Conservation (phyloP, 1,284 basidiomycete genomes). For the Cutaneotrichosporon mucoides region DNA sequence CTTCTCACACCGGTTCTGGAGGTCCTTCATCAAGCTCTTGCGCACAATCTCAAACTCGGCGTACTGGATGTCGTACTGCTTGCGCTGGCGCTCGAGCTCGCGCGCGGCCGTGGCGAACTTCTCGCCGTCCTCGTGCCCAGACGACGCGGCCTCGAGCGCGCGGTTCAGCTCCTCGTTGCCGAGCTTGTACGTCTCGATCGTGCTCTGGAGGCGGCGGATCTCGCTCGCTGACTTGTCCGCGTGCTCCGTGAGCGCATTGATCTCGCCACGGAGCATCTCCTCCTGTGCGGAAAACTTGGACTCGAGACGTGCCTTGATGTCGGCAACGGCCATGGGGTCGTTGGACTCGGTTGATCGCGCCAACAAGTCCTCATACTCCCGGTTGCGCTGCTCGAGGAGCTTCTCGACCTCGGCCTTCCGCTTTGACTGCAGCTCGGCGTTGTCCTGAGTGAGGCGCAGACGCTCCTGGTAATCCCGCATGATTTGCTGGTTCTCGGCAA, state of each 20-base stretch:
- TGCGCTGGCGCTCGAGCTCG: constrained; percentile 93
- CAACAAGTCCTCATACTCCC: constrained; percentile 93
- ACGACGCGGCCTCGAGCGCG: constrained; percentile 91
- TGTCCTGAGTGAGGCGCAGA: constrained; percentile 83
- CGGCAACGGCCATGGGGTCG: constrained; percentile 4
- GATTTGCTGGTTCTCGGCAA: constrained; percentile 81
- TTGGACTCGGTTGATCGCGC: constrained; percentile 35
- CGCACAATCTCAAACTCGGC: constrained; percentile 98
- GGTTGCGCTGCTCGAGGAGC: constrained; percentile 73
- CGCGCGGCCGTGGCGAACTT: constrained; percentile 93
- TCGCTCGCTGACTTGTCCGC: constrained; percentile 83
- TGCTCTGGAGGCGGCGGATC: constrained; percentile 74
- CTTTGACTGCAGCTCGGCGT: constrained; percentile 78
- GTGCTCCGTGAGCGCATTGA: constrained; percentile 84
- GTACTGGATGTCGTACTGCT: constrained; percentile 93
- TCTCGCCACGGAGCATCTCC: constrained; percentile 81
- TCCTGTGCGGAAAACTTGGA: constrained; percentile 88
- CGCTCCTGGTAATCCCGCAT: constrained; percentile 86
- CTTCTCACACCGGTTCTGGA: constrained; percentile 99
- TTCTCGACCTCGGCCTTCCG: constrained; percentile 83
- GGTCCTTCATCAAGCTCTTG: constrained; percentile 96
- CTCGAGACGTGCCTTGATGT: constrained; percentile 77
- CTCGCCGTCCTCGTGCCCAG: constrained; percentile 93
- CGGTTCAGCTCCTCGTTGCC: constrained; percentile 99
- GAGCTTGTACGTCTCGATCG: constrained; percentile 88